Conservation (phyloP, 768 basidiomycete genomes). For the Trametes cingulata region DNA sequence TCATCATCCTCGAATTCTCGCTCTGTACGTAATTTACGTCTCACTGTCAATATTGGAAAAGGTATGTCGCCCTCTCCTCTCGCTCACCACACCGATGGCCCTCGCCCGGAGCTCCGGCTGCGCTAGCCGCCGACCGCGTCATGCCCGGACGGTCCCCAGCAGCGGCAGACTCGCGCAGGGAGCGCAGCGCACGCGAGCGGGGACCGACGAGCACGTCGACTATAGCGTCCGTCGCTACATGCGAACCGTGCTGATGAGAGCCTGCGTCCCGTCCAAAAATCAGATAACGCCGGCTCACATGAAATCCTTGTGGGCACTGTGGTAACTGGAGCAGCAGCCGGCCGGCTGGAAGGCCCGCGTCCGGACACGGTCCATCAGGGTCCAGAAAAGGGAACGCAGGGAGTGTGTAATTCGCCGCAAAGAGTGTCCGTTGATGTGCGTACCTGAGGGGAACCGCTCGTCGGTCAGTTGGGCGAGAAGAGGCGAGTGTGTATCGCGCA, state of each 20-base stretch:
- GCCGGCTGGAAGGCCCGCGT: conserved; percentile 17
- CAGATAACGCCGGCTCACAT: conserved; percentile 30
- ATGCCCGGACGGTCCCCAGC: not conserved
- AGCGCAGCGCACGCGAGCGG: not conserved
- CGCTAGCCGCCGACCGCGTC: no score
- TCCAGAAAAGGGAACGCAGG: not conserved
- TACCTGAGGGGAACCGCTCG: not conserved
- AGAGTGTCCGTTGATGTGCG: not conserved
- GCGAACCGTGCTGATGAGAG: conserved; percentile 22
- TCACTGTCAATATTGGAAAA: conserved; percentile 14
- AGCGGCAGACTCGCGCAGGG: not conserved
- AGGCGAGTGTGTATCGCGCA: not conserved
- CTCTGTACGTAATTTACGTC: conserved; percentile 52
- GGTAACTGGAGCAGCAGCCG: conserved; percentile 13
- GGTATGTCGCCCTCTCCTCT: conserved; percentile 15
- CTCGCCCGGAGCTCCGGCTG: not conserved
- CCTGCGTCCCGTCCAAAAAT: conserved; percentile 17
- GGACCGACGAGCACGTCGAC: not conserved
- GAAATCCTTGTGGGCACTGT: conserved; percentile 19
- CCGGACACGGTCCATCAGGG: conserved; percentile 4
- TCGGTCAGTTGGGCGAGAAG: not conserved
- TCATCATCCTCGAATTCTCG: conserved; percentile 26
- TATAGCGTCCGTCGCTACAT: conserved; percentile 15
- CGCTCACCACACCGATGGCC: conserved; percentile 11
- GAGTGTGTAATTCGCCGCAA: not conserved